Evolutionary conservation across 305 asterid species (phyloP), one percentile per base, ranked within the genome.

Genomic region (Withania somnifera): DNA sequence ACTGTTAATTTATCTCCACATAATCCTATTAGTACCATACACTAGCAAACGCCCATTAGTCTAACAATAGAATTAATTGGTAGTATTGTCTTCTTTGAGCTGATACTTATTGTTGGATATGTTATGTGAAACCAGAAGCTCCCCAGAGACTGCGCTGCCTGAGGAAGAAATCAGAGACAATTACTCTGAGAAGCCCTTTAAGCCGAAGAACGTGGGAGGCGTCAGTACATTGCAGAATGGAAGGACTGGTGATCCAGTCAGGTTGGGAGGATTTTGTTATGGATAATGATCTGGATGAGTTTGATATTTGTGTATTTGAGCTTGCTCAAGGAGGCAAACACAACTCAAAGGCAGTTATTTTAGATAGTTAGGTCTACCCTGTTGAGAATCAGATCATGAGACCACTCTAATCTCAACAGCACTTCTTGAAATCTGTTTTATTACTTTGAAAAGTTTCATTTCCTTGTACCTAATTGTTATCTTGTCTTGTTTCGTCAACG

Each of bases 321-420:
- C 63, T 75, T 50, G 80, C 80, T 50, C 80, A 50, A 75, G 80
- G 80, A 75, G 80, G 63, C 50, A 75, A 17, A 11, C 63, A 76
- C 47, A 20, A 75, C 63, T 75, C 38, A 75, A 28, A 26, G 38
- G 47, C 63, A 75, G 63, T 75, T 75, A 13, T 51, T 17, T 28
- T 75, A 51, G 80, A 75, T 75, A 63, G 50, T 17, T 5, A 75
- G 28, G 28, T 75, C 30, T 52, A 50, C 51, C 63, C 30, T 75
- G 80, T 51, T 50, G 10, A 50, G 58, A 14, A 71, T 45, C 58
- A 73, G 79, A 71, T 71, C 26, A 51, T 75, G n/a, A 5, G n/a
- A 17, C 80, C 60, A 50, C 52, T 50, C 24, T 64, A 15, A 17
- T 63, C 30, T 45, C 24, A 61, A 17, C 63, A 19, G 47, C 26